Base-by-base conservation (phyloP, 495 filamentous ascomycete genomes). In the Niebla homalea region DNA sequence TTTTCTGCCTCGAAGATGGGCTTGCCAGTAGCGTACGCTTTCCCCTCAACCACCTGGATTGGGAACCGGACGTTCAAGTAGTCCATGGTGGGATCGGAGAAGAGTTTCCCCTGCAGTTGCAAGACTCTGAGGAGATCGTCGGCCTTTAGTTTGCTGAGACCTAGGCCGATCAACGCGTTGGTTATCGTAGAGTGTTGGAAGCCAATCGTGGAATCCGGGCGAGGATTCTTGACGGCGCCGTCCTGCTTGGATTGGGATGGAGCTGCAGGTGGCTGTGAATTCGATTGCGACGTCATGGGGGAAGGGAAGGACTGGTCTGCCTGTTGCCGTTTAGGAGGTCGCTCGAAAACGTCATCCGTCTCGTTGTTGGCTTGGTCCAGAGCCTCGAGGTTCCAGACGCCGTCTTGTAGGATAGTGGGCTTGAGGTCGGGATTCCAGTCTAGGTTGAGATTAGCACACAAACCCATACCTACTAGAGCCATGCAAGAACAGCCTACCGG, bases 1-100 rank as follows among this genome's bases (percentile, higher is more conserved):
- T 60, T 60, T 29, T 60, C 22, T 23, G 57, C 57, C 32, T 60
- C 57, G 26, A 59, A 59, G n/a, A 59, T 21, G 18, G 41, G 10
- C 45, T 59, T 55, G 19, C 57, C 52, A 1, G 57, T 60, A 0
- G 57, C 22, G 38, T 60, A 60, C 11, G 52, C 23, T 23, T 59
- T 60, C 8, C 51, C 56, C 35, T 60, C 57, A 25, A 60, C 37
- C 1, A 60, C 52, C 1, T 52, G 14, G 23, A 46, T 4, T n/a
- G 56, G 54, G 20, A 59, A 57, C 1, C 48, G 16, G 14, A 57
- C 22, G 2, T 39, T 7, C 12, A 46, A 20, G 6, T 8, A 0
- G 10, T 43, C n/a, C 29, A 41, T 29, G 1, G 43, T 29, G n/a
- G 54, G 56, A 36, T 36, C 38, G 10, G 54, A 58, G 23, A 8